A percentile compares a stretch with the other conserved stretches of the same genome.
Evolutionary conservation across 192 early-diverging fungal genomes (phyloP).

Genomic region (Coemansia sp.): DNA sequence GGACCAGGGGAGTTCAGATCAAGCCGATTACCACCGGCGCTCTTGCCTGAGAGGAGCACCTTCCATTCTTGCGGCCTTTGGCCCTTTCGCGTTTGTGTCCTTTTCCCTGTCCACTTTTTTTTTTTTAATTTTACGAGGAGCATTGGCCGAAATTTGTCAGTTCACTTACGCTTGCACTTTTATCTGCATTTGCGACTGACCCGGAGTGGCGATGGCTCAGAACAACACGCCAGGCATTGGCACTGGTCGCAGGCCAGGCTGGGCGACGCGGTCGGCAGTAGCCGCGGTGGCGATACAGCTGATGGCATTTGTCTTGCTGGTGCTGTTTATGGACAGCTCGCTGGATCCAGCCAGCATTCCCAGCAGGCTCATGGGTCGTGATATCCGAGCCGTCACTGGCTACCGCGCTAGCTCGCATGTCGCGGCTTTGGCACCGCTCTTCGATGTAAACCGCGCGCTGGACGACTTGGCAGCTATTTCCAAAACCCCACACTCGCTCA

Average conservation of each 20-base stretch:
- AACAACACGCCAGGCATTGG: neutral
- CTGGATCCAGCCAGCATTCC: constrained; percentile 10
- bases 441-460: constrained; percentile 41
- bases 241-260: neutral
- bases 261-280: neutral
- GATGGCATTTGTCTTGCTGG: constrained; percentile 11
- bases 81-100: too few species aligned
- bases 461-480: constrained; percentile 29
- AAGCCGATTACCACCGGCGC: too few species aligned
- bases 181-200: neutral
- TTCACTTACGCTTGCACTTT: too few species aligned
- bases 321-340: constrained; percentile 24
- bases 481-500: constrained; percentile 47
- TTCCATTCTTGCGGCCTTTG: too few species aligned
- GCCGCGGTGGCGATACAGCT: constrained; percentile 12
- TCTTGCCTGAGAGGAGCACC: too few species aligned
- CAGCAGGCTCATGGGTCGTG: constrained; percentile 13
- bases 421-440: neutral
- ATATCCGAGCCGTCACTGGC: neutral
- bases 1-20: too few species aligned
- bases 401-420: neutral
- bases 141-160: too few species aligned
- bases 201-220: neutral
- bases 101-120: too few species aligned
- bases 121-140: too few species aligned